Evolutionary conservation across 179 eudicot genomes (phyloP), one percentile per base, ranked within the genome.

Genomic region (Dionaea muscipula): DNA sequence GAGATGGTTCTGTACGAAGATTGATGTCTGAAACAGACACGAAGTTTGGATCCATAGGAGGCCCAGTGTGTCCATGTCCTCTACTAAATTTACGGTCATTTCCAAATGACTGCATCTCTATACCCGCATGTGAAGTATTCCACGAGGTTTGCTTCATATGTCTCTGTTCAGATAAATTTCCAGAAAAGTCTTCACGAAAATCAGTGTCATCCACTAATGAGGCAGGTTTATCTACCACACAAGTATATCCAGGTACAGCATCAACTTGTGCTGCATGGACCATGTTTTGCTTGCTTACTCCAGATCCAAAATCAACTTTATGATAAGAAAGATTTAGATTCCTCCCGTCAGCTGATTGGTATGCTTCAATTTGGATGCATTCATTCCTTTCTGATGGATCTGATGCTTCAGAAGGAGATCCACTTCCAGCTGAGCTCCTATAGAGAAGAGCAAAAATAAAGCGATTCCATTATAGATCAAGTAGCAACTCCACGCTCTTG

Each of bases 401-500:
- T 21, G 94, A 81, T 65, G 75, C 95, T 51, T 79, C 90, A 12
- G 94, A 90, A 16, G 78, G 63, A 55, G 81, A 78, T 51, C 74
- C 98, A 35, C 86, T 70, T 59, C 82, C 84, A 68, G 73, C 87
- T 39, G 91, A 88, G 67, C 86, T 87, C 95, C 98, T 91, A 61
- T 51, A 41, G 27, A 53, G 45, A 26, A 69, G 36, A 47, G 61
- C 37, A 47, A 46, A 47, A 71, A 28, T 40, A 20, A 51, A 46
- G 40, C 20, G 55, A 36, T 20, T 22, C 14, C 21, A 38, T 20
- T 27, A 25, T 33, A 20, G 3, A 41, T 58, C 35, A 56, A 43
- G 14, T 14, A 46, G 4, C n/a, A 19, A 23, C 37, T 12, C n/a
- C 25, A 26, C 60, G 2, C 38, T 7, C 4, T 39, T 18, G 14